Evolutionary conservation across 108 stramenopile genomes (phyloP).

Genomic region (Cyclostephanos tholiformis): DNA sequence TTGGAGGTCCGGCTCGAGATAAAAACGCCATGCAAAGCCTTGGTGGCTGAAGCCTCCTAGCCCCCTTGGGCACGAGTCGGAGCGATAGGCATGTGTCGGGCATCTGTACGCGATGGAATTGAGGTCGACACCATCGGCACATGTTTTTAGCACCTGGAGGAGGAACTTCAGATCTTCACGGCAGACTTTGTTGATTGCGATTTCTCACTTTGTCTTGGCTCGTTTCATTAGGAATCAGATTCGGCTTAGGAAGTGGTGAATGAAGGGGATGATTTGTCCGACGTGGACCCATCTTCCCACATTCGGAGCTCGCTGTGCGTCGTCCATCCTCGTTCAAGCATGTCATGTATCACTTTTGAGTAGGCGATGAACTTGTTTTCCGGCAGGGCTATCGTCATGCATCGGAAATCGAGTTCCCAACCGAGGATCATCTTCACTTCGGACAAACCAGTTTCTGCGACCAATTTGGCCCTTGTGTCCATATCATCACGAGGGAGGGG

Average conservation of each 20-base stretch:
- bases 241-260: constrained; percentile 22
- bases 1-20: constrained; percentile 7
- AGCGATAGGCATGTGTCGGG: no score
- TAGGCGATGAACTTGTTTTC: no score
- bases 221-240: neutral
- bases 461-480: no score
- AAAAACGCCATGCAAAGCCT: constrained; percentile 18
- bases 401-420: no score
- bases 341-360: no score
- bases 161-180: constrained; percentile 2
- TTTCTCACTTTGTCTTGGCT: neutral
- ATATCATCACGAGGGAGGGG: no score
- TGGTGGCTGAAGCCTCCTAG: constrained; percentile 22
- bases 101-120: constrained; percentile 12
- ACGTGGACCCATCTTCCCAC: no score
- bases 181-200: neutral
- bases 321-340: no score
- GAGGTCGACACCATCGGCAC: neutral
- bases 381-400: no score
- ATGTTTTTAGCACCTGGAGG: constrained; percentile 3
- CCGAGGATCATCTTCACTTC: no score
- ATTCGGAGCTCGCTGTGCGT: no score
- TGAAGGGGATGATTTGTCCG: neutral
- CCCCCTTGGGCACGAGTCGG: constrained; percentile 18
- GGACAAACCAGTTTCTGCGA: no score